phyloP scores from a whole-genome alignment of 192 early-diverging fungal genomes.

The Cetraspora pellucida region DNA sequence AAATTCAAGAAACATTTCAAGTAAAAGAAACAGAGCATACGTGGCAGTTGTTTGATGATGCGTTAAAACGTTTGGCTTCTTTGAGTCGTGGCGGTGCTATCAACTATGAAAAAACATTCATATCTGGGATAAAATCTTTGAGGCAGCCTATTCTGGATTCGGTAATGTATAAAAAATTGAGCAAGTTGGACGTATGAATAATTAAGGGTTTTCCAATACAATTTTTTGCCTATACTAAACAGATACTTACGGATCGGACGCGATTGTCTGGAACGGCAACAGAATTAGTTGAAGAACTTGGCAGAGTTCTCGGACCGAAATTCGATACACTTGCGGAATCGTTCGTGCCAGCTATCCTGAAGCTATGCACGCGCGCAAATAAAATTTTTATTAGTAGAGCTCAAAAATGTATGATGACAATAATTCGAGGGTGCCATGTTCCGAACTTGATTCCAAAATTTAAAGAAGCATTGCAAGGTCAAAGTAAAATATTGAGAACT shows the following conservation, averaged over 20 bases:
- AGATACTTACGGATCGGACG: constrained; percentile 78
- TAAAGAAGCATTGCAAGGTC: constrained; percentile 55
- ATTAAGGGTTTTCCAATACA: neutral
- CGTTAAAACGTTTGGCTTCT: constrained; percentile 50
- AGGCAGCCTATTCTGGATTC: constrained; percentile 51
- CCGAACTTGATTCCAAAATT: constrained; percentile 58
- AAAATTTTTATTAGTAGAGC: constrained; percentile 71
- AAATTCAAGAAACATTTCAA: constrained; percentile 40
- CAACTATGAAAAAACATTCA: constrained; percentile 47
- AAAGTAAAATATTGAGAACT: constrained; percentile 64
- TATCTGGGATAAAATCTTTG: constrained; percentile 51
- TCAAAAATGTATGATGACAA: constrained; percentile 59
- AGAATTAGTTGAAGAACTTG: constrained; percentile 63
- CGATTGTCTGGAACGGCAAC: constrained; percentile 71
- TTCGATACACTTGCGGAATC: constrained; percentile 65
- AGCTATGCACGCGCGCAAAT: constrained; percentile 73
- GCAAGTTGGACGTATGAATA: neutral
- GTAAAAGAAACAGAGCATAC: constrained; percentile 72
- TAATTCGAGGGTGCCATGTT: constrained; percentile 62
- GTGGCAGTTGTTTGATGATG: constrained; percentile 66
- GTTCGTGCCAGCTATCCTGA: constrained; percentile 62
- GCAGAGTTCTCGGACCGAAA: constrained; percentile 59
- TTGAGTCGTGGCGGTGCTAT: constrained; percentile 48
- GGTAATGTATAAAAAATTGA: constrained; percentile 42
- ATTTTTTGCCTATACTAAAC: constrained; percentile 18